A percentile compares a stretch with the other conserved stretches of the same genome.
These are phyloP conservation scores for Malus hybrid DNA, from an alignment of 331 rosid genomes.

Conservation along the genomic window DNA sequence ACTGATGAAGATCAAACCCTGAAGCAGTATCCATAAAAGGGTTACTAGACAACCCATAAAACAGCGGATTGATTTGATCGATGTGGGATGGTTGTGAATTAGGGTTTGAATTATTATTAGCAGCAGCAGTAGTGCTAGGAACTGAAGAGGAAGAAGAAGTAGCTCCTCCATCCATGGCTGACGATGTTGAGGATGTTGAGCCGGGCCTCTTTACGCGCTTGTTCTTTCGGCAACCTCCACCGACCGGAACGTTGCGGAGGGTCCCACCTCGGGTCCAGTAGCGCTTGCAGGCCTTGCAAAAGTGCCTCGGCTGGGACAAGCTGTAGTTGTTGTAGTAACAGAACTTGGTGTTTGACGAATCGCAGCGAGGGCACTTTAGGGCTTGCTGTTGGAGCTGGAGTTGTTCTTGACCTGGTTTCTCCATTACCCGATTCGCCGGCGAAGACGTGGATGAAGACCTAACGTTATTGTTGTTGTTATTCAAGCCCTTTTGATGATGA, in stretches of 20 bases:
- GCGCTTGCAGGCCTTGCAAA: slow-evolving; percentile 93
- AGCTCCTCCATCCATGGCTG: slow-evolving; percentile 25
- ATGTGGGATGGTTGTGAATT: slow-evolving; percentile 21
- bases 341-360: slow-evolving; percentile 83
- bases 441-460: slow-evolving; percentile 31
- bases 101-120: slow-evolving; percentile 18
- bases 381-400: slow-evolving; percentile 36
- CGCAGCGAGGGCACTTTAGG: slow-evolving; percentile 82
- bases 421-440: slow-evolving; percentile 33
- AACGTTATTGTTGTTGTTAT: slow-evolving; percentile 7
- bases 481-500: slow-evolving; percentile 35
- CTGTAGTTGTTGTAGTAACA: slow-evolving; percentile 96
- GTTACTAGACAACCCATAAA: slow-evolving; percentile 44
- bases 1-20: slow-evolving; percentile 36
- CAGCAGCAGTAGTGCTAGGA: neutral
- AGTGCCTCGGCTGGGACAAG: slow-evolving; percentile 89
- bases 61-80: slow-evolving; percentile 34
- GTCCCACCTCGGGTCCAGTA: slow-evolving; percentile 99
- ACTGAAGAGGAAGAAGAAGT: slow-evolving; percentile 34
- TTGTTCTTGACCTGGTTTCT: slow-evolving; percentile 45
- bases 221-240: slow-evolving; percentile 81
- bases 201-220: slow-evolving; percentile 59
- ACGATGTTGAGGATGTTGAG: neutral
- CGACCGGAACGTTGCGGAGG: slow-evolving; percentile 78
- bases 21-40: slow-evolving; percentile 37